Conservation (phyloP, 345 rosid genomes). For the Rhizophora apiculata region DNA sequence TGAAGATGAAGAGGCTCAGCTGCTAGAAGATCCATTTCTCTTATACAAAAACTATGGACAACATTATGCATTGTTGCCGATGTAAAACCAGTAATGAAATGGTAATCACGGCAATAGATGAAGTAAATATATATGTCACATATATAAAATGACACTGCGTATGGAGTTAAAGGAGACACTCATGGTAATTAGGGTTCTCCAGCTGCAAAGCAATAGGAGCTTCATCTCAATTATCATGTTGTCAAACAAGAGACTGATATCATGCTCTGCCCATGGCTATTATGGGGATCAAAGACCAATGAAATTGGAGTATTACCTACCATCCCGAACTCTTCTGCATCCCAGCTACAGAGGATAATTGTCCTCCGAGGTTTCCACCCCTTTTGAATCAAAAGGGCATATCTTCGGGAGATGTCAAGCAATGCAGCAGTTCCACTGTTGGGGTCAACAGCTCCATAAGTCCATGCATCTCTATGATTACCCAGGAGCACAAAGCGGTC, state of each 20-base stretch:
- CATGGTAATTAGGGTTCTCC: neutral
- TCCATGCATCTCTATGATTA: slow-evolving; percentile 97
- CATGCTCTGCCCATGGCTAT: neutral
- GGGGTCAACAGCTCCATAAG: slow-evolving; percentile 97
- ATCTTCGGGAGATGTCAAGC: slow-evolving; percentile 83
- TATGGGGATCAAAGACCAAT: neutral
- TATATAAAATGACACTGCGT: too few species aligned
- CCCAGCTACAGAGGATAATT: slow-evolving; percentile 88
- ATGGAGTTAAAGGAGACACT: neutral
- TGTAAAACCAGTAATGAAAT: too few species aligned
- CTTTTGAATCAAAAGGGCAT: slow-evolving; percentile 48
- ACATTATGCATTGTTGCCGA: too few species aligned
- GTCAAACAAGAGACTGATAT: neutral
- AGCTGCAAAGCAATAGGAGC: neutral
- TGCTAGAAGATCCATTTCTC: too few species aligned
- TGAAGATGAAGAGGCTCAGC: too few species aligned
- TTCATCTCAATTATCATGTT: neutral
- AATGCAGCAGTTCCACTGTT: slow-evolving; percentile 95
- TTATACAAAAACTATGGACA: too few species aligned
- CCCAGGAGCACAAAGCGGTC: slow-evolving; percentile 85
- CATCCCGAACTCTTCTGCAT: slow-evolving; percentile 98
- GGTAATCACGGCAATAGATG: too few species aligned
- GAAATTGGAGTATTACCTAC: slow-evolving; percentile 46
- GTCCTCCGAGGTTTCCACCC: slow-evolving; percentile 96
- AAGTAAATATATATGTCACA: too few species aligned